These are phyloP conservation scores for Knoxia roxburghii DNA, from an alignment of 257 asterid genomes.

Conservation along the genomic window DNA sequence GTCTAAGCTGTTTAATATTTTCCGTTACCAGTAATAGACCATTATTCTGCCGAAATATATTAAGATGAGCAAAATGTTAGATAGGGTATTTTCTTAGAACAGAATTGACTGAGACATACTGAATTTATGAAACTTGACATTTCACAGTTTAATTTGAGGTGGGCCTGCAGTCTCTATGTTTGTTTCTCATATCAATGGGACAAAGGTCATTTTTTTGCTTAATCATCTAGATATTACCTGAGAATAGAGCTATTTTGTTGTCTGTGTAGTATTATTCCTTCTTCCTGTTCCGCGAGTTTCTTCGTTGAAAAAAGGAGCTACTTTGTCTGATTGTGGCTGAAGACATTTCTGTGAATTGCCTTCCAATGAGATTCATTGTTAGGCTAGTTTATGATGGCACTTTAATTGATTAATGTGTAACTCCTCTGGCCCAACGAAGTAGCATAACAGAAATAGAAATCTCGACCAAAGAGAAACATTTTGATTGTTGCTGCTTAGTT, in stretches of 20 bases:
- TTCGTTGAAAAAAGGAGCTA: background rate
- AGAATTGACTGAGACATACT: no score
- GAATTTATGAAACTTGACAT: no score
- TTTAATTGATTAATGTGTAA: no score
- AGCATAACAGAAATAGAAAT: background rate
- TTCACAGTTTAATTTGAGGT: background rate
- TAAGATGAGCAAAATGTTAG: no score
- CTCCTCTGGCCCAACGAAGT: background rate
- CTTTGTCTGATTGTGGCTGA: background rate
- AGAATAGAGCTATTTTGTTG: background rate
- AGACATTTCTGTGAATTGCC: background rate
- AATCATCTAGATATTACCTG: background rate
- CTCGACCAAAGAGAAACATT: background rate
- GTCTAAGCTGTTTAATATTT: background rate
- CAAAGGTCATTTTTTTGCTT: background rate
- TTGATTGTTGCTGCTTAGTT: background rate
- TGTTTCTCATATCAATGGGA: background rate
- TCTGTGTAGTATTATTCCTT: background rate
- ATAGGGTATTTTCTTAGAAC: no score
- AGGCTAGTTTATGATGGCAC: background rate
- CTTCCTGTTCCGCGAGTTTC: background rate
- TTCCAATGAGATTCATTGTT: background rate
- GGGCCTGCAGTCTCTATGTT: background rate
- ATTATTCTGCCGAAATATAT: background rate
- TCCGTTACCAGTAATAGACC: background rate